Evolutionary conservation across 78 protist species (phyloP).

Genomic region (Dictyostelium citrinum): DNA sequence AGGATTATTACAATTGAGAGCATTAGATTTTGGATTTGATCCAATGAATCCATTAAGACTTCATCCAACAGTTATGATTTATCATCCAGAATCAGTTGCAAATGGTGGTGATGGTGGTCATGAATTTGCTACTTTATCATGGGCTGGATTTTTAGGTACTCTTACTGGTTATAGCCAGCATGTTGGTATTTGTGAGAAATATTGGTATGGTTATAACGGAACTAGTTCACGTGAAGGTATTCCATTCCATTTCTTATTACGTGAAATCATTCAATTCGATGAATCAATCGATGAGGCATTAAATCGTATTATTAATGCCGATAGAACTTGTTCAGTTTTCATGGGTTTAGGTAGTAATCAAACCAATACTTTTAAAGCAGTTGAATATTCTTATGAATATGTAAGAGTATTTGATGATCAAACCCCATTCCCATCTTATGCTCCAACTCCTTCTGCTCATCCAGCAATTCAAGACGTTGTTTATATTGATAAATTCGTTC

Average conservation of each 20-base stretch:
- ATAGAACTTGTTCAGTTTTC: slow-evolving; percentile 78
- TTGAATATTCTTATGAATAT: slow-evolving; percentile 60
- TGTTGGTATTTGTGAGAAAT: slow-evolving; percentile 76
- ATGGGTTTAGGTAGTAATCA: slow-evolving; percentile 78
- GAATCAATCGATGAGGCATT: slow-evolving; percentile 66
- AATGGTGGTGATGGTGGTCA: slow-evolving; percentile 67
- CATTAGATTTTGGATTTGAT: slow-evolving; percentile 79
- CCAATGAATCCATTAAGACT: slow-evolving; percentile 55
- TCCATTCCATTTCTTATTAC: slow-evolving; percentile 76
- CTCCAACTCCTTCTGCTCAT: slow-evolving; percentile 39
- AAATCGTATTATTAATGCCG: slow-evolving; percentile 61
- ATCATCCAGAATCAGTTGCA: slow-evolving; percentile 53
- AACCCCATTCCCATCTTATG: slow-evolving; percentile 65
- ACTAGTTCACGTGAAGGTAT: slow-evolving; percentile 66
- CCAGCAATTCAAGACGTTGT: slow-evolving; percentile 19
- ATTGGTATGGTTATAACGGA: slow-evolving; percentile 73
- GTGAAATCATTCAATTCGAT: slow-evolving; percentile 68
- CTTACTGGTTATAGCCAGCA: slow-evolving; percentile 63
- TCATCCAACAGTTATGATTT: slow-evolving; percentile 71
- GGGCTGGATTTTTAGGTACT: slow-evolving; percentile 84
- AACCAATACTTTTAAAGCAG: slow-evolving; percentile 74
- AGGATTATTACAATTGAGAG: slow-evolving; percentile 76
- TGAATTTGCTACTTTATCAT: slow-evolving; percentile 34
- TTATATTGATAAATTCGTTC: slow-evolving; percentile 72
- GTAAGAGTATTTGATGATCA: slow-evolving; percentile 76